These are phyloP conservation scores for Phytophthora ohioensis DNA, from an alignment of 352 stramenopile genomes.

Conservation along the genomic window DNA sequence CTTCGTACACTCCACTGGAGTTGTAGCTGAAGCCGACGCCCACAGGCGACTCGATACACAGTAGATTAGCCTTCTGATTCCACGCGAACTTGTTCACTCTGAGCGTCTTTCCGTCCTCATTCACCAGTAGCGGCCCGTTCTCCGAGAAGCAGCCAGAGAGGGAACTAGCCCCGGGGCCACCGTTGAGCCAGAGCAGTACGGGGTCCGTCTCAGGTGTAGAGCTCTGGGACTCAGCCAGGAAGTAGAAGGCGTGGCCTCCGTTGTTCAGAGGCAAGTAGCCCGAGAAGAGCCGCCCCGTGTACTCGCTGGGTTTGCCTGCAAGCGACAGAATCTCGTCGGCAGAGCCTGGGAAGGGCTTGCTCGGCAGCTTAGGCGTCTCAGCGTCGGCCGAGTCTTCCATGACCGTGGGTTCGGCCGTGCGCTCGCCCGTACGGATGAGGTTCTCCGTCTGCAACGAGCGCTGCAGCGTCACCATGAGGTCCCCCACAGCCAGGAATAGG, in stretches of 20 bases:
- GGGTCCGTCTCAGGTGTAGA: slow-evolving; percentile 46
- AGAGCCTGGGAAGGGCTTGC: slow-evolving; percentile 42
- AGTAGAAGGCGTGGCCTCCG: slow-evolving; percentile 75
- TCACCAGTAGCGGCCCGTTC: slow-evolving; percentile 77
- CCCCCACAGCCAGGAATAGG: slow-evolving; percentile 38
- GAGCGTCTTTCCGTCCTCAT: slow-evolving; percentile 55
- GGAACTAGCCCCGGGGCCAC: slow-evolving; percentile 67
- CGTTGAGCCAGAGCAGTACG: slow-evolving; percentile 77
- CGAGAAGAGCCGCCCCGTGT: slow-evolving; percentile 62
- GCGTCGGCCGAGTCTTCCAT: slow-evolving; percentile 34
- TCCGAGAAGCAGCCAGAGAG: slow-evolving; percentile 72
- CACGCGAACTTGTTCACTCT: slow-evolving; percentile 61
- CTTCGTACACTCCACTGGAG: slow-evolving; percentile 66
- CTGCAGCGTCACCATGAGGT: slow-evolving; percentile 48
- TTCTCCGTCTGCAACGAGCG: slow-evolving; percentile 39
- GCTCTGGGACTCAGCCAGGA: slow-evolving; percentile 72
- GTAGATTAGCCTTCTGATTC: slow-evolving; percentile 64
- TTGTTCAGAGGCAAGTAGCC: slow-evolving; percentile 65
- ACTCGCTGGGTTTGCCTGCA: slow-evolving; percentile 54
- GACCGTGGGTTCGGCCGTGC: slow-evolving; percentile 14
- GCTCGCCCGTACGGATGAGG: slow-evolving; percentile 25
- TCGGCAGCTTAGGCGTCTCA: slow-evolving; percentile 4
- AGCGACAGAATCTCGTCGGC: slow-evolving; percentile 59
- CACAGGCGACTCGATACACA: slow-evolving; percentile 73
- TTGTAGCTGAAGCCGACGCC: slow-evolving; percentile 80